A percentile compares a stretch with the other conserved stretches of the same genome.
Evolutionary conservation across 2,329 filamentous ascomycete genomes (phyloP).

Genomic region (Salinomyces thailandicus): DNA sequence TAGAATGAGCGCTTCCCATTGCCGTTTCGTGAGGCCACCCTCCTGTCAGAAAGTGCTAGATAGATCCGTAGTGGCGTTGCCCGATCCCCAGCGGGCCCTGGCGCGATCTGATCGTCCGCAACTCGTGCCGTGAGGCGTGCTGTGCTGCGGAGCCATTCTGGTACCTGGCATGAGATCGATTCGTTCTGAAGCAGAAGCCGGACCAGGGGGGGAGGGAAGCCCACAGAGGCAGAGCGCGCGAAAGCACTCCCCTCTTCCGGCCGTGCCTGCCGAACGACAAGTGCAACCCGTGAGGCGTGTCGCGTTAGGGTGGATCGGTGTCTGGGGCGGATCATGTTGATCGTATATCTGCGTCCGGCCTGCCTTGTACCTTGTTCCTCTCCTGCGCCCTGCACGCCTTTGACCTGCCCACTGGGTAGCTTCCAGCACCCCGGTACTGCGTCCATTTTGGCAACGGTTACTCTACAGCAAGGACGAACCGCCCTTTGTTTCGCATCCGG

Average conservation of each 20-base stretch:
- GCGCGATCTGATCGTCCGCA: constrained; percentile 7
- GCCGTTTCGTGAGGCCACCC: background rate
- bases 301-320: constrained; percentile 2
- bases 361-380: constrained; percentile 1
- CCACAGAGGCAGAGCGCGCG: constrained; percentile 2
- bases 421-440: constrained; percentile 8
- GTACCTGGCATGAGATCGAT: constrained; percentile 8
- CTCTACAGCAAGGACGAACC: constrained; percentile 25
- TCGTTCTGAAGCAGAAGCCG: constrained; percentile 1
- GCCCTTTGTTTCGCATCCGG: constrained; percentile 17
- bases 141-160: constrained; percentile 5
- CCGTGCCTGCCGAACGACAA: background rate
- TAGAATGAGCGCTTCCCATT: background rate
- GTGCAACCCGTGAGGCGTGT: background rate
- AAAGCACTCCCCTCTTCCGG: constrained; percentile 1
- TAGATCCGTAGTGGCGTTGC: no score
- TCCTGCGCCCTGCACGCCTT: constrained; percentile 2
- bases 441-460: constrained; percentile 16
- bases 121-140: constrained; percentile 10
- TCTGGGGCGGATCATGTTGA: constrained; percentile 1
- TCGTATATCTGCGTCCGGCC: constrained; percentile 6
- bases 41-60: no score
- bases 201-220: background rate
- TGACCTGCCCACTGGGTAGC: background rate
- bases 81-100: no score